Base-by-base conservation (phyloP, 2,329 filamentous ascomycete species). In the Diaporthe ampelina region DNA sequence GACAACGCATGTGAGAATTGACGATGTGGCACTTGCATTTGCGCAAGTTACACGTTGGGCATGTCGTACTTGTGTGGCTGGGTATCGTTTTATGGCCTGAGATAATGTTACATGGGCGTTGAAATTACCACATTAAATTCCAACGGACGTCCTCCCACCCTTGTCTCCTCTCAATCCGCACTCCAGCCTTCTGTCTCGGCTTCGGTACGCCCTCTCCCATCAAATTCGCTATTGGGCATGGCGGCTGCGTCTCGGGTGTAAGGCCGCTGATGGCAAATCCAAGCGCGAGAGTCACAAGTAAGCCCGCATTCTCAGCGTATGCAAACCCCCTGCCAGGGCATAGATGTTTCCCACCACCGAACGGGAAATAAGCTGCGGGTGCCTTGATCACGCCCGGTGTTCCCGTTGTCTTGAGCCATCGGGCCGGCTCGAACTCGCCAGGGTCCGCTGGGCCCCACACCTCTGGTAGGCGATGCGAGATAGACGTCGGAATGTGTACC, bases 141-240 rank as follows among this genome's bases (percentile, higher is more conserved):
- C 59, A 65, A 26, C 26, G 40, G n/a, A 65, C 40, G 29, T 65
- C 59, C 32, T 65, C 59, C 59, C 59, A 65, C 11, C 59, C 59
- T 48, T 32, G 4, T 15, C 59, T 19, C 24, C 59, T 65, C 40
- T 48, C 32, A 11, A 65, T 48, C 10, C 19, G 26, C 3, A 65
- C 10, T 32, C 4, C 24, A 32, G 10, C 43, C 45, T 10, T 65
- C 9, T 32, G 40, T 32, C 24, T 48, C 24, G 59, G 59, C 40
- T 65, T 65, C 59, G 59, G 40, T 17, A 65, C 59, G 2, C 59
- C 59, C 26, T 65, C 59, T 13, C 59, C 59, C 40, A 65, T 48
- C 9, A 65, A 5, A 48, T 65, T 65, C 19, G 59, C 40, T 32
- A 48, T 65, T 9, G 40, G 59, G 11, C 59, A 65, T 1, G 26